A percentile compares a stretch with the other conserved stretches of the same genome.
phyloP scores from a whole-genome alignment of 1,284 basidiomycete species.

The Puccinia hordei region DNA sequence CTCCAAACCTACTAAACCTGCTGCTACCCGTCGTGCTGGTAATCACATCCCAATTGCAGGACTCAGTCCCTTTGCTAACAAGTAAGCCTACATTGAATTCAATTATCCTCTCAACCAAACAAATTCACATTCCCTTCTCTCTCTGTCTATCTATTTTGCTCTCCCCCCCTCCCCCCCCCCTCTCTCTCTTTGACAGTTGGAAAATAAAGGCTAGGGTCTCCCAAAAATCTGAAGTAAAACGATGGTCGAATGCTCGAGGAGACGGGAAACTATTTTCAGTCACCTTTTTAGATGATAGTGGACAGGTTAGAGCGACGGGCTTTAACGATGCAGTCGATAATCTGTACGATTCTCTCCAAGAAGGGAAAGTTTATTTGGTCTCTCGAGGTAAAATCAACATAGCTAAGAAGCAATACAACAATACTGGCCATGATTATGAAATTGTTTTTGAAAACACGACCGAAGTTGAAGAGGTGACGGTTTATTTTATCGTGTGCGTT shows the following conservation, averaged over 20 bases:
- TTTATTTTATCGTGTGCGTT: too few relatives aligned
- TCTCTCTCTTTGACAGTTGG: slow-evolving; percentile 64
- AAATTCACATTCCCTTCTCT: background rate
- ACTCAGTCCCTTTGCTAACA: slow-evolving; percentile 94
- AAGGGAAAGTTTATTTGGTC: slow-evolving; percentile 90
- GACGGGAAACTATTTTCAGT: slow-evolving; percentile 95
- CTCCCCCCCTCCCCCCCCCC: too few relatives aligned
- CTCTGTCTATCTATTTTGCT: slow-evolving; percentile 31
- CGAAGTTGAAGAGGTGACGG: slow-evolving; percentile 68
- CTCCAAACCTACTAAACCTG: slow-evolving; percentile 56
- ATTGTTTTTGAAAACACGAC: slow-evolving; percentile 81
- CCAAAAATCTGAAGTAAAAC: slow-evolving; percentile 83
- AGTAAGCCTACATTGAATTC: too few relatives aligned
- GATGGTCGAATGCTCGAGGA: slow-evolving; percentile 85
- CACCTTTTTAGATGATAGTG: slow-evolving; percentile 91
- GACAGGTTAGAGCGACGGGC: slow-evolving; percentile 86
- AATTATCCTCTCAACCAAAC: background rate
- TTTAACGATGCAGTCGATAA: slow-evolving; percentile 87
- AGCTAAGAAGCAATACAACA: slow-evolving; percentile 96
- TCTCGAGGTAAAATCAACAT: slow-evolving; percentile 88
- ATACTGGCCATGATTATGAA: slow-evolving; percentile 90
- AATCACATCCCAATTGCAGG: slow-evolving; percentile 84
- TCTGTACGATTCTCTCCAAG: slow-evolving; percentile 79
- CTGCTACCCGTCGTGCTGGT: slow-evolving; percentile 53
- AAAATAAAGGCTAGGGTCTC: slow-evolving; percentile 94